Base-by-base conservation (phyloP, 2,329 filamentous ascomycete species). In the Neurospora sp. region DNA sequence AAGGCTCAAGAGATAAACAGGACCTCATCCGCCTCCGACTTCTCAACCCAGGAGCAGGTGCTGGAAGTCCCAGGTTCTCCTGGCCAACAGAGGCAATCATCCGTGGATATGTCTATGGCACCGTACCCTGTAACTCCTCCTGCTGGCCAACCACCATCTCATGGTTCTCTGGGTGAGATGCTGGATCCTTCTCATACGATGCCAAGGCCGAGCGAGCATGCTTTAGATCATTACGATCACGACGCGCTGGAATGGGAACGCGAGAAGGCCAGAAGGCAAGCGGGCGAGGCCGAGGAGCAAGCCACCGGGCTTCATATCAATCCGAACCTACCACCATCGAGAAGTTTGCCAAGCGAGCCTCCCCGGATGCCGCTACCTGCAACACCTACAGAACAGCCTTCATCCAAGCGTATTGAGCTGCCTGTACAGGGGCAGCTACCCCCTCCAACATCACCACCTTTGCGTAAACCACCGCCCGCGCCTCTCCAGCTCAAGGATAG, bases 391-490 rank as follows among this genome's bases (percentile, higher is more conserved):
- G 82, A 84, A 70, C 79, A 84, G 12, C 82, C 81, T 1, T 81
- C 83, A 2, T 62, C 52, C 23, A 62, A 62, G 52, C 52, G 46
- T 28, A 52, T 28, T 3, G 46, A 62, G 15, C 52, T 36, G 15
- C 28, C 52, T 36, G 12, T 36, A 62, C 52, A n/a, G 52, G 52
- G 52, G 10, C 83, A 84, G 71, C 89, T 88, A 70, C 83, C 86
- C 17, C 80, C 83, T 8, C 81, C 82, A 5, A 82, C 85, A 10
- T 84, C 86, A 2, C 85, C 88, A 1, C 89, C 90, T 15, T 87
- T 87, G 67, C 87, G 94, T 71, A 97, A 97, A 79, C 88, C 90
- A 6, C 93, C 94, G 2, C 95, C 95, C 66, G 92, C 93, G 12
- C 94, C 95, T 1, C 80, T 98, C 69, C 90, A 94, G 76, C 84